These are phyloP conservation scores for Pseudozyma tsukubaensis DNA, from an alignment of 1,284 basidiomycete species.

Conservation along the genomic window DNA sequence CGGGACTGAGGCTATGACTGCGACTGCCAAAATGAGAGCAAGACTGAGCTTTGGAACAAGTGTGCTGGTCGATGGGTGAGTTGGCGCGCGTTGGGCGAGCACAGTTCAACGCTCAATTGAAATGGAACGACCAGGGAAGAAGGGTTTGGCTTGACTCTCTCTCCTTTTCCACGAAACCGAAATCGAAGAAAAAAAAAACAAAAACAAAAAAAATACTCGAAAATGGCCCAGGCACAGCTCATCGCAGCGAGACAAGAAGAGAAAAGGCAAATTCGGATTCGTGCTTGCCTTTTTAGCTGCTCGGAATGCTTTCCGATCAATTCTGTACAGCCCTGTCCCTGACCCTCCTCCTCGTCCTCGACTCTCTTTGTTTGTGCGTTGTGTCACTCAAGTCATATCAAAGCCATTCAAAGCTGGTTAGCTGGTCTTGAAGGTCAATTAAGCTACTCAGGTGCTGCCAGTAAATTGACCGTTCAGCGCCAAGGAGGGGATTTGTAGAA, in stretches of 20 bases:
- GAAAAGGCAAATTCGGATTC: neutral
- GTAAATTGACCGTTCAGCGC: too few relatives aligned
- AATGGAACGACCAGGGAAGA: constrained; percentile 27
- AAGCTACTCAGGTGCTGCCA: too few relatives aligned
- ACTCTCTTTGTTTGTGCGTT: too few relatives aligned
- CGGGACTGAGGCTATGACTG: constrained; percentile 10
- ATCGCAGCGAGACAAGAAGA: neutral
- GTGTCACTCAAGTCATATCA: neutral
- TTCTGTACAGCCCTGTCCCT: neutral
- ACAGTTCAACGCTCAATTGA: neutral
- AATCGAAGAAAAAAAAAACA: neutral
- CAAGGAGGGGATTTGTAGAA: too few relatives aligned
- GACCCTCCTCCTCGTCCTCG: neutral
- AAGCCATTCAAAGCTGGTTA: too few relatives aligned
- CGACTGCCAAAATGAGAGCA: neutral
- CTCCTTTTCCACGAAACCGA: neutral
- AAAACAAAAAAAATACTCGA: neutral
- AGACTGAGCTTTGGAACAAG: too few relatives aligned
- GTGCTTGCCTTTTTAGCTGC: neutral
- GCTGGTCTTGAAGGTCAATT: too few relatives aligned
- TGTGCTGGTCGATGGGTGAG: too few relatives aligned
- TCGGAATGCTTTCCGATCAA: constrained; percentile 7
- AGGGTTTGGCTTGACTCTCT: constrained; percentile 17
- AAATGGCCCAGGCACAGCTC: neutral
- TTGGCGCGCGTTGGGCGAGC: constrained; percentile 12